These are phyloP conservation scores for Russula griseocarnosa DNA, from an alignment of 768 basidiomycete genomes.

Conservation along the genomic window DNA sequence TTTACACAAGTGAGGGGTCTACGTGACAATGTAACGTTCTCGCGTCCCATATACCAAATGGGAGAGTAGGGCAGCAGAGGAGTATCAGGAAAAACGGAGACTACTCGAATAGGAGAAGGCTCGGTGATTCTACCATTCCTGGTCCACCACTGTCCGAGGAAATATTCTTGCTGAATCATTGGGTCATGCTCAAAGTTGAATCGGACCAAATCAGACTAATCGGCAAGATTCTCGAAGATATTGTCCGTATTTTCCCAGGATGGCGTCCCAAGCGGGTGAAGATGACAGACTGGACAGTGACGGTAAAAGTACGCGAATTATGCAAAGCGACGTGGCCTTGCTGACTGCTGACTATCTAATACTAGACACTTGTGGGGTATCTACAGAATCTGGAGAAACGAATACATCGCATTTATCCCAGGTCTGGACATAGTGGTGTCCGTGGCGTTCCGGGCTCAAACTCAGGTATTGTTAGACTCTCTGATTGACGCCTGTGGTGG, in stretches of 20 bases:
- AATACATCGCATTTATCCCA: constrained; percentile 82
- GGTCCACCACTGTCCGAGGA: constrained; percentile 73
- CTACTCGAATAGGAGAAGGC: constrained; percentile 52
- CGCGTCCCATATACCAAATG: constrained; percentile 37
- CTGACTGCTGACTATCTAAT: constrained; percentile 21
- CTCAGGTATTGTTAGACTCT: constrained; percentile 90
- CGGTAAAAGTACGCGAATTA: constrained; percentile 40
- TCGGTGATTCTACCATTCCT: constrained; percentile 49
- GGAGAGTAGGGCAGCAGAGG: constrained; percentile 42
- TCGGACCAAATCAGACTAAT: constrained; percentile 87
- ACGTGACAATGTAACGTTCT: constrained; percentile 61
- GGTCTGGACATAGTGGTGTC: constrained; percentile 75
- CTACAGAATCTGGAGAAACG: constrained; percentile 34
- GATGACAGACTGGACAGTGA: constrained; percentile 63
- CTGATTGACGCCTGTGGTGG: constrained; percentile 81
- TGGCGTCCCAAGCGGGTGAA: constrained; percentile 58
- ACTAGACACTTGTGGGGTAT: neutral
- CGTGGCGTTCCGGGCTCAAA: constrained; percentile 61
- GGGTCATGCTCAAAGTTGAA: constrained; percentile 91
- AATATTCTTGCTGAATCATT: constrained; percentile 72
- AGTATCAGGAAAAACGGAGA: constrained; percentile 60
- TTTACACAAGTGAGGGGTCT: constrained; percentile 86
- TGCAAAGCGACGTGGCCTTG: constrained; percentile 11
- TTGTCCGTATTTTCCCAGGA: constrained; percentile 75
- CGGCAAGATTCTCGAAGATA: constrained; percentile 60